These are phyloP conservation scores for Huiozyma sinensis DNA, from an alignment of 805 yeast genomes.

Conservation along the genomic window DNA sequence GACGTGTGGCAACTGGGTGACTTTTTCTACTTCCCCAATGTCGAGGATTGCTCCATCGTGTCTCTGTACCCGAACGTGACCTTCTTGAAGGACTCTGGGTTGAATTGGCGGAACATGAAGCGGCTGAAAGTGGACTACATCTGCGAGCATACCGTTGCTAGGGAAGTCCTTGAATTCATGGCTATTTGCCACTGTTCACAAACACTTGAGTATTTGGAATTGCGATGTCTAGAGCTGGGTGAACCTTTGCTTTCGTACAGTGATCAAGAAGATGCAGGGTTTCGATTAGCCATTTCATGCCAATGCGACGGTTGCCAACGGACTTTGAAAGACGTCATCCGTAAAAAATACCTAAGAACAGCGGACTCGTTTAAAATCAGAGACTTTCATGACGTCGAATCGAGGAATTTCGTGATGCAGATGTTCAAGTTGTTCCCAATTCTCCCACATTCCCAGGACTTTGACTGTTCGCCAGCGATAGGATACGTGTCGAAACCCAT, in stretches of 20 bases:
- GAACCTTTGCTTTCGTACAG: constrained; percentile 15
- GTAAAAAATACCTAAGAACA: constrained; percentile 23
- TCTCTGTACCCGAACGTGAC: constrained; percentile 22
- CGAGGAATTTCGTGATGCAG: constrained; percentile 23
- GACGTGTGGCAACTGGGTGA: constrained; percentile 19
- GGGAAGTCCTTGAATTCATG: constrained; percentile 13
- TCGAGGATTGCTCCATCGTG: constrained; percentile 26
- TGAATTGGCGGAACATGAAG: constrained; percentile 17
- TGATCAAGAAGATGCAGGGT: constrained; percentile 13
- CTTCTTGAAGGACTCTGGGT: constrained; percentile 19
- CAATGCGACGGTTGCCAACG: constrained; percentile 20
- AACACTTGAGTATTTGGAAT: constrained; percentile 26
- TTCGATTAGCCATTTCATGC: constrained; percentile 14
- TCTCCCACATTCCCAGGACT: constrained; percentile 29
- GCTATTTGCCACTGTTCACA: constrained; percentile 16
- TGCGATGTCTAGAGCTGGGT: constrained; percentile 19
- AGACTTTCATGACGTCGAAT: constrained; percentile 14
- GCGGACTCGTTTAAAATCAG: constrained; percentile 16
- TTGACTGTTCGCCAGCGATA: constrained; percentile 30
- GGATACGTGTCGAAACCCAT: constrained; percentile 26
- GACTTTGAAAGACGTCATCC: constrained; percentile 20
- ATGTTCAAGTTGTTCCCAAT: constrained; percentile 25
- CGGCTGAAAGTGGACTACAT: constrained; percentile 29
- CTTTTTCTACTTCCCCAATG: constrained; percentile 22
- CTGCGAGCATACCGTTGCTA: constrained; percentile 16